Evolutionary conservation across 352 stramenopile species (phyloP), one percentile per base, ranked within the genome.

Genomic region (Peronospora tabacina): DNA sequence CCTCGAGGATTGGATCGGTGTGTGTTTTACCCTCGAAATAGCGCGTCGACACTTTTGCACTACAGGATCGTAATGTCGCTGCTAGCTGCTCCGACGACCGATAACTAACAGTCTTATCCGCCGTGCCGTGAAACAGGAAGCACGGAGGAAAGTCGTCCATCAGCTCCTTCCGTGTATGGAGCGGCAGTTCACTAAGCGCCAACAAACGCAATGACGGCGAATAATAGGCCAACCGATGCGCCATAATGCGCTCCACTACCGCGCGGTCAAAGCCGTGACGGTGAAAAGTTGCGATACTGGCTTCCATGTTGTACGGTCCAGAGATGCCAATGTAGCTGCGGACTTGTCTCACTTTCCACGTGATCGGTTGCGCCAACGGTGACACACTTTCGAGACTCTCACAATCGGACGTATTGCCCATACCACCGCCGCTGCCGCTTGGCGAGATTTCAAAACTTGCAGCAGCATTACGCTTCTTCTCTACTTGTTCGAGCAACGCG

Each of bases 1-100:
- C 76, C 53, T 97, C 89, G 40, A 97, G 82, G 55, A 97, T 97
- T 17, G 88, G 83, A 66, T 97, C 89, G 5, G 89, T 97, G 60
- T 97, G 89, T 13, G 75, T 87, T 77, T 90, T 95, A 49, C 63
- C 66, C 15, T 76, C 49, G 39, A 95, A 97, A 28, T 77, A 81
- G 30, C 75, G 62, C 36, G 72, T 67, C n/a, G 68, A 66, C 11
- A 89, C 78, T 5, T 46, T 50, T 7, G 81, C 49, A 4, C 54
- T 62, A 38, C 72, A 78, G 7, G 68, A 47, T 43, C 65, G 38
- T 20, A 91, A 60, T 2, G 76, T 67, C 5, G 61, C 28, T 10
- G 70, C 67, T 32, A 89, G 66, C 53, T 85, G 65, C 51, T 79
- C 61, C 8, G 61, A 75, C 26, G 70, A 82, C 35, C 68, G 62